A percentile compares a stretch with the other conserved stretches of the same genome.
These are phyloP conservation scores for Kodamaea kaohsiungensis DNA, from an alignment of 805 yeast genomes.

Conservation along the genomic window DNA sequence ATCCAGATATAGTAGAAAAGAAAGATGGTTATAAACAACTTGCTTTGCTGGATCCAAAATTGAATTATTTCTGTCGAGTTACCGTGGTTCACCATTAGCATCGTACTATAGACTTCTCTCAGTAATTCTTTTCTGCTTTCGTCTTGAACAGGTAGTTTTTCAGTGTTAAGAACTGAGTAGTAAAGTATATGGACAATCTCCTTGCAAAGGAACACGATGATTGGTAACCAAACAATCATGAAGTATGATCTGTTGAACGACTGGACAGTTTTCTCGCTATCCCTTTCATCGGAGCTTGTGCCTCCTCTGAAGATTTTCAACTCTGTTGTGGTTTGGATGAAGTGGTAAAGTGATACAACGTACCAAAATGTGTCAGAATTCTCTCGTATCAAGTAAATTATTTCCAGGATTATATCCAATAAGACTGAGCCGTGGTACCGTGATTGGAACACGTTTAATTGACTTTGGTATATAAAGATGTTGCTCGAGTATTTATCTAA, in stretches of 20 bases:
- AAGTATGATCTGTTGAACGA: background rate
- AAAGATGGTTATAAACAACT: background rate
- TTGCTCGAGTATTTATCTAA: background rate
- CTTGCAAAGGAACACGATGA: background rate
- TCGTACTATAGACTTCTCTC: too few species aligned
- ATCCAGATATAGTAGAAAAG: background rate
- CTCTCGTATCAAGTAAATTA: background rate
- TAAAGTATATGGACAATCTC: background rate
- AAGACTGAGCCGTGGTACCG: background rate
- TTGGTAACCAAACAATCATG: background rate
- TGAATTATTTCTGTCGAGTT: too few species aligned
- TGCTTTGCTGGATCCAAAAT: background rate
- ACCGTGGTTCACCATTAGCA: too few species aligned
- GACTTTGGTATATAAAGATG: too few species aligned
- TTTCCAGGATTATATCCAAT: background rate
- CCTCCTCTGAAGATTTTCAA: background rate
- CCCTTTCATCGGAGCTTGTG: background rate
- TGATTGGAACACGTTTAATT: too few species aligned
- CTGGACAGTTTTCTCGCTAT: background rate
- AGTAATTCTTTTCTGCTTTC: too few species aligned
- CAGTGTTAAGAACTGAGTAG: too few species aligned
- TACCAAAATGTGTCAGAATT: background rate
- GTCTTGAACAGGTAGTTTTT: too few species aligned
- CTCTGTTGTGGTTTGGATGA: background rate
- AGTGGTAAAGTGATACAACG: background rate